Evolutionary conservation across 2,329 filamentous ascomycete species (phyloP), one percentile per base, ranked within the genome.

Genomic region (Microthyrium microscopicum): DNA sequence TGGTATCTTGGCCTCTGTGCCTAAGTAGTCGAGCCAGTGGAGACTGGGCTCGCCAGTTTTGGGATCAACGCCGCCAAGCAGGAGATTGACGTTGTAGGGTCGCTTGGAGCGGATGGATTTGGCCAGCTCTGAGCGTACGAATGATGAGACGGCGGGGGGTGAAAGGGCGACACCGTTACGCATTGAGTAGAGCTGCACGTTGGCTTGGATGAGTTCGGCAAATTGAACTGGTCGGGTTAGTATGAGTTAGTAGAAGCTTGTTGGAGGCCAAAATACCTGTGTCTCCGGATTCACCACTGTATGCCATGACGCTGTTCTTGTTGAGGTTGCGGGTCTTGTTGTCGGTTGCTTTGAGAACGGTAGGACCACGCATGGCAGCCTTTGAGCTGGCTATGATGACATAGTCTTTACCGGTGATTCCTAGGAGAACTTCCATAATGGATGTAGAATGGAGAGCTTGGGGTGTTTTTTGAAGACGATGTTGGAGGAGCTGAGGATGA

Each of bases 371-470:
- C 85, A 95, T 95, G 50, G 85, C 82, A 54, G 89, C 89, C 68
- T 98, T 95, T 42, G 85, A 95, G 49, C 89, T 82, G 50, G 84
- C 89, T 56, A 98, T 76, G 69, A 98, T 75, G 64, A 85, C 91
- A 60, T 94, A 98, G 72, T 98, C 91, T 68, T 93, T 93, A 66
- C 89, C 91, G 39, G 87, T 94, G 58, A 98, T 93, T 52, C 89
- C 89, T 48, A 98, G 72, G 55, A 98, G 71, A 56, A 95, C 82
- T 74, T 98, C 89, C 89, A 35, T 38, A 18, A 22, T 35, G 11
- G 20, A 24, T 11, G 16, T 8, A 22, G 18, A 17, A 16, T 31
- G 13, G 18, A 32, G 5, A 13, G 20, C 12, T 31, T 31, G 35
- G n/a, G 22, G 18, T 31, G 11, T 28, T 8, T 21, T 5, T 39